phyloP scores from a whole-genome alignment of 116 monocot genomes.

The Posidonia oceanica region DNA sequence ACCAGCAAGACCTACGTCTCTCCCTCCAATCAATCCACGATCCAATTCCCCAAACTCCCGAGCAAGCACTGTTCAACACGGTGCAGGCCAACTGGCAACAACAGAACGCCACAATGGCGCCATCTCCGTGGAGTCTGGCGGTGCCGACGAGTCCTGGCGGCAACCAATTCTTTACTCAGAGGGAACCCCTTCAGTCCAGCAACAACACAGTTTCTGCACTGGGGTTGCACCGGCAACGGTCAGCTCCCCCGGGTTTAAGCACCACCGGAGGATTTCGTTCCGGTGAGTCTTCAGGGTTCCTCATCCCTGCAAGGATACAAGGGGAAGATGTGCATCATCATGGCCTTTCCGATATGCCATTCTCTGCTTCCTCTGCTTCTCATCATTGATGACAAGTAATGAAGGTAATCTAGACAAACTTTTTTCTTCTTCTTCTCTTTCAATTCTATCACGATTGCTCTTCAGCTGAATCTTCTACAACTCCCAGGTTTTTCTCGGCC shows the following conservation, averaged over 20 bases:
- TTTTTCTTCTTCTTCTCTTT: too few relatives aligned
- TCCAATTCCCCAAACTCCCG: slow-evolving; percentile 7
- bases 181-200: slow-evolving; percentile 99
- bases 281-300: slow-evolving; percentile 14
- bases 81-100: slow-evolving; percentile 19
- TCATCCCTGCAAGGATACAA: slow-evolving; percentile 16
- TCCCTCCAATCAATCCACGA: slow-evolving; percentile 43
- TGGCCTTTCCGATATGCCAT: background rate
- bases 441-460: too few relatives aligned
- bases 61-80: slow-evolving; percentile 14
- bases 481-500: too few relatives aligned
- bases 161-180: slow-evolving; percentile 53
- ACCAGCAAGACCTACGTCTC: slow-evolving; percentile 28
- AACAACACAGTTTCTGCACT: background rate
- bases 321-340: slow-evolving; percentile 12
- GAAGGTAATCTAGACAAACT: background rate
- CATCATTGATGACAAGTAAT: slow-evolving; percentile 1
- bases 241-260: background rate
- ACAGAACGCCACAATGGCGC: slow-evolving; percentile 30
- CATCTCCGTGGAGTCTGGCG: slow-evolving; percentile 21
- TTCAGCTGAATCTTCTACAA: too few relatives aligned
- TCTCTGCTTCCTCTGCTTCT: slow-evolving; percentile 11
- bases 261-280: background rate
- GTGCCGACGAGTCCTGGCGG: background rate
- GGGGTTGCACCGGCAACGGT: slow-evolving; percentile 2